These are phyloP conservation scores for Pseudognaphalium luteoalbum DNA, from an alignment of 129 eudicot genomes.

Conservation along the genomic window DNA sequence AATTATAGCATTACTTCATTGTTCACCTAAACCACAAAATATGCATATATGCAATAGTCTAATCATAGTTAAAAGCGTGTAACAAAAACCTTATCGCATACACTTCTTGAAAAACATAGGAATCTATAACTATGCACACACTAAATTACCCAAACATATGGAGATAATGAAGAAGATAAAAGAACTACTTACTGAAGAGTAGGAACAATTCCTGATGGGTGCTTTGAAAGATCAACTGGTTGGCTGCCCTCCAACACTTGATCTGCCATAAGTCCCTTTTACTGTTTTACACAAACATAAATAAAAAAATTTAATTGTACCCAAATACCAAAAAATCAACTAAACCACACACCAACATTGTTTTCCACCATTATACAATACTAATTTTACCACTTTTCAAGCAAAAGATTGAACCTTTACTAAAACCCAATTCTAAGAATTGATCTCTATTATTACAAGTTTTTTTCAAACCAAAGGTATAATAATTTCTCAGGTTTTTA, in stretches of 20 bases:
- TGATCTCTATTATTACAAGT: background rate
- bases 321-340: background rate
- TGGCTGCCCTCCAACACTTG: conserved; percentile 73
- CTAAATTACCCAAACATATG: background rate
- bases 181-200: conserved; percentile 61
- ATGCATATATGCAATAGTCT: background rate
- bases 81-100: background rate
- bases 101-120: background rate
- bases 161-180: background rate
- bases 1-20: background rate
- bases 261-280: conserved; percentile 52
- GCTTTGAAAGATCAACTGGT: conserved; percentile 78
- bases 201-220: conserved; percentile 81
- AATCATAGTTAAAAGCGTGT: background rate
- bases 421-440: too few species aligned
- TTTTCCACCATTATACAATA: background rate
- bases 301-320: background rate
- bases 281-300: conserved; percentile 14
- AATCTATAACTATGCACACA: background rate
- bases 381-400: background rate
- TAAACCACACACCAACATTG: background rate
- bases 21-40: background rate
- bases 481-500: background rate
- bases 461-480: background rate
- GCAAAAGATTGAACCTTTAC: too few species aligned